Percentiles rank a stretch among this genome's conserved stretches.
These are phyloP conservation scores for Melastoma candidum DNA, from an alignment of 441 rosid genomes.

Conservation along the genomic window DNA sequence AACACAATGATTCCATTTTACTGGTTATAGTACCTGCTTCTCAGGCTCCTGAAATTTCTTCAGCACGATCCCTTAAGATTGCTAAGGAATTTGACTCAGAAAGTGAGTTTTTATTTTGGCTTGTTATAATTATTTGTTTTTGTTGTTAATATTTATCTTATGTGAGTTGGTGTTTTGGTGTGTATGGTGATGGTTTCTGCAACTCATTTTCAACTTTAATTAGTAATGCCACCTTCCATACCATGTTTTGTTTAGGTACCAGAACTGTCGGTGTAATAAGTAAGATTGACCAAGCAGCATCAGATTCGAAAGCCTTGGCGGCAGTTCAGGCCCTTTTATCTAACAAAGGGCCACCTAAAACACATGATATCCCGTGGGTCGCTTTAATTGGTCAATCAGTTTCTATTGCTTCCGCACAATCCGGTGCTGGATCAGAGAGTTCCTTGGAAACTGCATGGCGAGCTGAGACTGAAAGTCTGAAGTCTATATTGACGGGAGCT, in stretches of 20 bases:
- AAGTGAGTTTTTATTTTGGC: constrained; percentile 34
- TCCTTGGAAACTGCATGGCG: constrained; percentile 97
- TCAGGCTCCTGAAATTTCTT: constrained; percentile 81
- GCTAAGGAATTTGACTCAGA: constrained; percentile 87
- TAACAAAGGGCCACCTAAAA: constrained; percentile 86
- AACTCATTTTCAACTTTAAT: not conserved
- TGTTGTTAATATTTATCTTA: not conserved
- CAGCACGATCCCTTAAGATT: constrained; percentile 71
- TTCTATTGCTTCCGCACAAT: constrained; percentile 71
- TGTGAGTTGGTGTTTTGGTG: not conserved
- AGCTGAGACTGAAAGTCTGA: constrained; percentile 88
- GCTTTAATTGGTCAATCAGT: constrained; percentile 96
- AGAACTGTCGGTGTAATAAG: constrained; percentile 86
- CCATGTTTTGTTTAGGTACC: constrained; percentile 44
- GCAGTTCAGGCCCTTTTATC: constrained; percentile 85
- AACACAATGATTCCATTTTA: constrained; percentile 82
- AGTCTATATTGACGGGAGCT: constrained; percentile 70
- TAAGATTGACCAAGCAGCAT: constrained; percentile 90
- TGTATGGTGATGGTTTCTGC: not conserved
- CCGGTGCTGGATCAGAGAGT: constrained; percentile 63
- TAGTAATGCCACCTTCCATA: not conserved
- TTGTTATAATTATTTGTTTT: constrained; percentile 1
- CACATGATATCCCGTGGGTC: constrained; percentile 90
- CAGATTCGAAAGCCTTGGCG: constrained; percentile 76
- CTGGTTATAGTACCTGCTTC: constrained; percentile 76